phyloP scores from a whole-genome alignment of 345 rosid genomes.

The Syzygium aqueum region DNA sequence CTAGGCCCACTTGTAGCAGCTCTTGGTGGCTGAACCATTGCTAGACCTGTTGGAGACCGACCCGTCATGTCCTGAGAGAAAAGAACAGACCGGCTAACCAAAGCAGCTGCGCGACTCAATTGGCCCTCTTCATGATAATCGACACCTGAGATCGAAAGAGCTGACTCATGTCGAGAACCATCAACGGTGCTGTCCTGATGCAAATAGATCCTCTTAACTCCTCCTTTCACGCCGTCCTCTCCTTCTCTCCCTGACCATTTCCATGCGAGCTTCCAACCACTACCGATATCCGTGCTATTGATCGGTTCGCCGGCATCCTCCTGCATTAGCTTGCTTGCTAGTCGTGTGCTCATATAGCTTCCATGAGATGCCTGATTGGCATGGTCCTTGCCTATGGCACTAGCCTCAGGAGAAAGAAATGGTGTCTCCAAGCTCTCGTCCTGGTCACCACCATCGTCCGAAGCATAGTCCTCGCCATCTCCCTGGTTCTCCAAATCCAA shows the following conservation, averaged over 20 bases:
- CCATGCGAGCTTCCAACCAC: conserved; percentile 32
- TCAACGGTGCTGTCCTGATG: conserved; percentile 5
- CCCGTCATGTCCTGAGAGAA: conserved; percentile 1
- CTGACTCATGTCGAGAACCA: conserved; percentile 8
- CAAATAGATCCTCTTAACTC: conserved; percentile 20
- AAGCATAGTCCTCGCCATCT: conserved; percentile 7
- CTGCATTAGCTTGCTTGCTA: conserved; percentile 5
- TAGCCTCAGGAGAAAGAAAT: conserved; percentile 1
- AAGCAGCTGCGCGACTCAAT: conserved; percentile 18
- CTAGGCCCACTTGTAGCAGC: conserved; percentile 3
- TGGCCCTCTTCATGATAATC: conserved; percentile 1
- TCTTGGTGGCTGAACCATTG: neutral
- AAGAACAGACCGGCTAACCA: conserved; percentile 21
- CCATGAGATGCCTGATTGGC: neutral
- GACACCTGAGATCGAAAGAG: conserved; percentile 3
- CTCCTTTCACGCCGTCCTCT: conserved; percentile 13
- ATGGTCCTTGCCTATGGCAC: conserved; percentile 4
- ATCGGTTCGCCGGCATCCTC: conserved; percentile 6
- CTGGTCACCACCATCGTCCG: neutral
- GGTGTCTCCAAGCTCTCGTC: conserved; percentile 18
- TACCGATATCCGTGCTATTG: conserved; percentile 15
- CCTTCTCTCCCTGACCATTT: conserved; percentile 14
- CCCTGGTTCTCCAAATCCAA: conserved; percentile 16
- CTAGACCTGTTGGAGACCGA: neutral
- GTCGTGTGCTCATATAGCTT: conserved; percentile 1